Evolutionary conservation across 306 rosid species (phyloP), one percentile per base, ranked within the genome.

Genomic region (Geum urbanum): DNA sequence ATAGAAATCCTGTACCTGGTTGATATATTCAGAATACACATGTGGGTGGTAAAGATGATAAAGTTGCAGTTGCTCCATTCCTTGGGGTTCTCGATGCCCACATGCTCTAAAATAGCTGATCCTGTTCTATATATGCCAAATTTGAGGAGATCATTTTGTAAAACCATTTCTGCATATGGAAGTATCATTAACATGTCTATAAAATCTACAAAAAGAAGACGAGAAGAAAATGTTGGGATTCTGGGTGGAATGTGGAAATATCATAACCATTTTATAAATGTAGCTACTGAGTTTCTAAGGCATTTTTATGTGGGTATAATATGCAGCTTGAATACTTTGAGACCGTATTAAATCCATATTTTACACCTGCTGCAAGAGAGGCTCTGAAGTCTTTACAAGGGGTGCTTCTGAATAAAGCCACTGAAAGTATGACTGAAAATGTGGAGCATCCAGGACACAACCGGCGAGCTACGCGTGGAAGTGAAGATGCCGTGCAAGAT

Each of bases 261-360:
- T 43, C 0, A 19, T 10, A 12, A 63, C 43, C 12, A 50, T 67
- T 47, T 11, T 44, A 19, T 20, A 9, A 9, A 45, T 20, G 5
- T 43, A n/a, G 44, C 40, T 12, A n/a, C 5, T n/a, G 24, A 40
- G 57, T 20, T 69, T 22, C 74, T 57, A 72, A 52, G 39, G 24
- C 55, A 7, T 69, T 35, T 16, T 16, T 67, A 65, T 50, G 16
- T 54, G 60, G 77, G 77, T 75, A 74, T 72, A 37, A 66, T 63
- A 69, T 82, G 88, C 95, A 95, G 99, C 99, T 95, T 77, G 99
- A 95, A 76, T 95, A 95, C 85, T 91, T 87, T 0, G 97, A 95
- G 91, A 87, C 88, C 35, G 86, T 95, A 80, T 87, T 95, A 78
- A 91, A 87, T 72, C 96, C 96, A 62, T 95, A 91, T 79, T 89